A percentile compares a stretch with the other conserved stretches of the same genome.
phyloP scores from a whole-genome alignment of 2,329 filamentous ascomycete species.

The Rhynchosporium graminicola region DNA sequence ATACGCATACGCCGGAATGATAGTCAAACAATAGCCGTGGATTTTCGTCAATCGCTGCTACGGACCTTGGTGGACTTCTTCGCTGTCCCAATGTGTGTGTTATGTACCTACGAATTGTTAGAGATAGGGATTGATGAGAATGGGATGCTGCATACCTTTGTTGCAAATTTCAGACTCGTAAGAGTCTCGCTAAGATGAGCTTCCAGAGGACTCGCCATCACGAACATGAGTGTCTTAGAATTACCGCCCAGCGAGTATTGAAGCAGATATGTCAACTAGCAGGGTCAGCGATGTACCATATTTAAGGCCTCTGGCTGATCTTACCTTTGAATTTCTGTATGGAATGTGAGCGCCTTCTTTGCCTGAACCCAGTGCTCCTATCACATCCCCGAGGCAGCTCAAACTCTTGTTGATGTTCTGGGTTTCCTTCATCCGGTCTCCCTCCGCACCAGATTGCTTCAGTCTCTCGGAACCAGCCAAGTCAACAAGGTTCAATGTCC shows the following conservation, averaged over 20 bases:
- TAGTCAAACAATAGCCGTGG: conserved; percentile 21
- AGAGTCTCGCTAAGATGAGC: conserved; percentile 89
- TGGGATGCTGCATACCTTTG: conserved; percentile 64
- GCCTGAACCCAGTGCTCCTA: conserved; percentile 84
- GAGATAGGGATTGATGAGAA: conserved; percentile 20
- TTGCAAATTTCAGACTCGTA: conserved; percentile 93
- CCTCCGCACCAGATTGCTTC: conserved; percentile 82
- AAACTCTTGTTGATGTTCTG: conserved; percentile 97
- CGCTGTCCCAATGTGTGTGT: conserved; percentile 89
- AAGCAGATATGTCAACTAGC: conserved; percentile 81
- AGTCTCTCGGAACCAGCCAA: conserved; percentile 90
- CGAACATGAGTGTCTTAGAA: conserved; percentile 98
- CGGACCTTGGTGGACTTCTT: conserved; percentile 69
- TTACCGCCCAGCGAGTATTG: conserved; percentile 95
- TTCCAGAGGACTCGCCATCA: conserved; percentile 93
- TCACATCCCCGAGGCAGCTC: conserved; percentile 90
- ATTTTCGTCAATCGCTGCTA: conserved; percentile 17
- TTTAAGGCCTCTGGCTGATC: conserved; percentile 27
- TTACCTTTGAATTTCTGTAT: conserved; percentile 90
- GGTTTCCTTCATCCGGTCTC: conserved; percentile 87
- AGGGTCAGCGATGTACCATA: conserved; percentile 2
- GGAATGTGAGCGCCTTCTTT: conserved; percentile 79
- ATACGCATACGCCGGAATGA: conserved; percentile 24
- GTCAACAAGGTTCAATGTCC: conserved; percentile 93
- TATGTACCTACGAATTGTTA: conserved; percentile 61